These are phyloP conservation scores for Leucaena leucocephala DNA, from an alignment of 306 rosid species.

Conservation along the genomic window DNA sequence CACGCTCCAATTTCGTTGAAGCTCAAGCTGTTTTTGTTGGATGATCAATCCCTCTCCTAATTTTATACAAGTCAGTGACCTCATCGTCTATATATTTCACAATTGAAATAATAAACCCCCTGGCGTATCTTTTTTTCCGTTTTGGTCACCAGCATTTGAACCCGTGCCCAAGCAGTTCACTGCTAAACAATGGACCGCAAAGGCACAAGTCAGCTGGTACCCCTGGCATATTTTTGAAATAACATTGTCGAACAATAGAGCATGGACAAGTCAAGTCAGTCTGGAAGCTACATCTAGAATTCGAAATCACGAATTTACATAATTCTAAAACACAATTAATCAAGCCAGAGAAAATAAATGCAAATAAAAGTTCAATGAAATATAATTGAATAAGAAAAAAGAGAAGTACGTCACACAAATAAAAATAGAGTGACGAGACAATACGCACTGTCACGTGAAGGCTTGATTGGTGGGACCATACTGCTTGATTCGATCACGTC, in stretches of 20 bases:
- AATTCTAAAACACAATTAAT: slow-evolving; percentile 7
- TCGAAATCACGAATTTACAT: slow-evolving; percentile 23
- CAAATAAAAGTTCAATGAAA: slow-evolving; percentile 3
- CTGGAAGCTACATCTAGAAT: slow-evolving; percentile 11
- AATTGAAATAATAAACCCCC: background rate
- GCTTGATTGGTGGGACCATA: slow-evolving; percentile 44
- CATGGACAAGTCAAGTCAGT: slow-evolving; percentile 4
- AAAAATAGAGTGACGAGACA: slow-evolving; percentile 8
- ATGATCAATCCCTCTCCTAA: slow-evolving; percentile 25
- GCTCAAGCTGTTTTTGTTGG: slow-evolving; percentile 3
- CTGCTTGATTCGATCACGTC: slow-evolving; percentile 46
- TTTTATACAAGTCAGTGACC: slow-evolving; percentile 21
- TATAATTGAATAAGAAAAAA: background rate
- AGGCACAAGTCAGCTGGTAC: background rate
- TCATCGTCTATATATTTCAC: slow-evolving; percentile 2
- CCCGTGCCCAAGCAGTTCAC: background rate
- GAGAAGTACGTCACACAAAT: slow-evolving; percentile 13
- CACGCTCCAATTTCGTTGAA: background rate
- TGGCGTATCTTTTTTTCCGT: background rate
- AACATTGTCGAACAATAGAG: slow-evolving; percentile 7
- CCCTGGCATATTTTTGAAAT: background rate
- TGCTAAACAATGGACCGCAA: background rate
- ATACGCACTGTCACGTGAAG: slow-evolving; percentile 67
- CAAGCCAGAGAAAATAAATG: slow-evolving; percentile 18
- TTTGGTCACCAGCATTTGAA: background rate